These are phyloP conservation scores for Phytophthora meadii DNA, from an alignment of 352 stramenopile genomes.

Conservation along the genomic window DNA sequence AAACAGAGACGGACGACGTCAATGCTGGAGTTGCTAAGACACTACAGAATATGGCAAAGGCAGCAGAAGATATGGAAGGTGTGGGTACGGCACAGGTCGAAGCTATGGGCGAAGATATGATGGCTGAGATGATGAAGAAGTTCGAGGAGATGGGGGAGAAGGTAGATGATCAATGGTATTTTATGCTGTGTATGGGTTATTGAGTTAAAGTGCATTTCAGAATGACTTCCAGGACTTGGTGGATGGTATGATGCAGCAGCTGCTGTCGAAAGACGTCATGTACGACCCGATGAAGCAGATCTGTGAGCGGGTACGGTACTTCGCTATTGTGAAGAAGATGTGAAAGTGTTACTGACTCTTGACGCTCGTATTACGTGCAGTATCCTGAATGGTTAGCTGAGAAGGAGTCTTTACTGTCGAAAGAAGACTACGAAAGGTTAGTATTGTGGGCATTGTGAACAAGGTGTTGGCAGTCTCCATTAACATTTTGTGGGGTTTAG, in stretches of 20 bases:
- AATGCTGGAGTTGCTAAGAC: conserved; percentile 87
- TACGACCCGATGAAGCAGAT: conserved; percentile 98
- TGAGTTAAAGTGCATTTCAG: conserved; percentile 29
- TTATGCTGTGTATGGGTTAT: not conserved
- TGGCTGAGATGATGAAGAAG: conserved; percentile 96
- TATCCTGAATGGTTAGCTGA: conserved; percentile 97
- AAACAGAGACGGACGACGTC: conserved; percentile 74
- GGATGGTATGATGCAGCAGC: conserved; percentile 98
- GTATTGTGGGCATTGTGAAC: conserved; percentile 1
- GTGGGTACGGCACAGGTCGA: conserved; percentile 85
- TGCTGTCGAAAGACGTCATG: conserved; percentile 98
- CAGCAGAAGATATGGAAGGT: conserved; percentile 87
- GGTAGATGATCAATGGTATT: conserved; percentile 34
- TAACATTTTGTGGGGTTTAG: conserved; percentile 32
- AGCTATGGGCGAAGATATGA: conserved; percentile 95
- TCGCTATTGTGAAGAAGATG: not conserved
- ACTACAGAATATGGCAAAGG: conserved; percentile 91
- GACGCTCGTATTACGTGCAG: conserved; percentile 36
- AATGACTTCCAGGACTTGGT: conserved; percentile 94
- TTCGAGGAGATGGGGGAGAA: conserved; percentile 96
- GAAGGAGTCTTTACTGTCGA: conserved; percentile 89
- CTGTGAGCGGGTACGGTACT: conserved; percentile 77
- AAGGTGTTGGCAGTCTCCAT: not conserved
- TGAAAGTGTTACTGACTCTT: conserved; percentile 1
- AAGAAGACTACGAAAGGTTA: conserved; percentile 92